Base-by-base conservation (phyloP, 2,329 filamentous ascomycete species). In the Aspergillus neotritici region DNA sequence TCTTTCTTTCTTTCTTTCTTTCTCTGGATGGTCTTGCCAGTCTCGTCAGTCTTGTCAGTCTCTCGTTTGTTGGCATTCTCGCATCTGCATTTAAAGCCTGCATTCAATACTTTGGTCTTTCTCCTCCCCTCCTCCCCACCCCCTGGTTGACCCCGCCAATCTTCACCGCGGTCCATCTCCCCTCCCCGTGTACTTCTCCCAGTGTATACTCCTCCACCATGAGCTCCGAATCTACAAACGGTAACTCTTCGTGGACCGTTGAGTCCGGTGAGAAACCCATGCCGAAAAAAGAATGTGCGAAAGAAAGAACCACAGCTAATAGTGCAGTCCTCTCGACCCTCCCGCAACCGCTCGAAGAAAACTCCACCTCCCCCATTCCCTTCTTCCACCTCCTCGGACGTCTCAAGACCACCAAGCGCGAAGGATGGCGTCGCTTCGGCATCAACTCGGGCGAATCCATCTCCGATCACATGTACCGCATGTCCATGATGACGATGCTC, bases 401-500 rank as follows among this genome's bases (percentile, higher is more conserved):
- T 38, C 79, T 98, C 44, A 98, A 98, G 78, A 96, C 90, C 6
- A 95, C 87, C 49, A 94, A 94, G 68, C 85, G 93, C 48, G 93
- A 96, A 69, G 93, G 93, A 52, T 98, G 93, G 93, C 80, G 86
- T 43, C 81, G 93, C 31, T 96, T 96, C 63, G 82, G 82, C 31
- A 88, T 98, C 54, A 54, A 65, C 44, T 52, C 54, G 45, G 86
- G 87, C 64, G 93, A 98, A 68, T 94, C 88, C 2, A 96, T 98
- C 62, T 79, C 87, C 41, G 93, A 98, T 71, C 93, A 98, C 76
- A 98, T 98, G 93, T 98, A 97, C 71, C 89, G 93, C 70, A 98
- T 98, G 93, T 88, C 90, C 38, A 79, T 98, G 55, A 88, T 98
- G 66, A 89, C 87, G 51, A 87, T 98, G 83, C 80, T 96, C 52